Conservation (phyloP, 805 yeast species). For the Wickerhamiella kurtzmanii region DNA sequence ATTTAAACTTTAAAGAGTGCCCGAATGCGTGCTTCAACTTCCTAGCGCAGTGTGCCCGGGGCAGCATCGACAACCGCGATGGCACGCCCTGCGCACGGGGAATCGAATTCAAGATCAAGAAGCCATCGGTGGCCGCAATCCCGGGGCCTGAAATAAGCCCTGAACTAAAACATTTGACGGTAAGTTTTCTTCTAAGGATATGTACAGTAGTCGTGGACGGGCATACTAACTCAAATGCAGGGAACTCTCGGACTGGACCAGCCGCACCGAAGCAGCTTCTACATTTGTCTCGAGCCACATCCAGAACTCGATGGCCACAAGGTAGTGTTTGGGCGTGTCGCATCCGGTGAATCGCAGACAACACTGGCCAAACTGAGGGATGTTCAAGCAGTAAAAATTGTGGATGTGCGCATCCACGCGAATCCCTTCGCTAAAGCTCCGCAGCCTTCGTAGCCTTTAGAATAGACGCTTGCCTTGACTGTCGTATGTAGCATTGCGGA, state of each 20-base stretch:
- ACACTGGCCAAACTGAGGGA: constrained; percentile 17
- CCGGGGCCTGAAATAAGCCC: constrained; percentile 1
- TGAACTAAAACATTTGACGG: constrained; percentile 1
- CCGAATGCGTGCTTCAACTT: constrained; percentile 31
- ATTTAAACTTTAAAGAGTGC: constrained; percentile 28
- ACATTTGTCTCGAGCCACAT: constrained; percentile 34
- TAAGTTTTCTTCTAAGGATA: background rate
- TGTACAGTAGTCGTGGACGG: background rate
- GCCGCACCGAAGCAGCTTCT: constrained; percentile 3
- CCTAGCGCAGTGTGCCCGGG: constrained; percentile 34
- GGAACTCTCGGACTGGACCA: constrained; percentile 38
- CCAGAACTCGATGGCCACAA: constrained; percentile 36
- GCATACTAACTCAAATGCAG: constrained; percentile 11
- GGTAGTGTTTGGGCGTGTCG: constrained; percentile 19
- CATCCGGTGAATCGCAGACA: constrained; percentile 20
- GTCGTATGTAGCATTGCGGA: constrained; percentile 15
- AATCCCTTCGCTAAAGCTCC: constrained; percentile 33
- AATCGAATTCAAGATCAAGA: background rate
- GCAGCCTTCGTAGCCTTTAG: background rate
- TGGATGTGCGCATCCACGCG: constrained; percentile 29
- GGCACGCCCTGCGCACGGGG: background rate
- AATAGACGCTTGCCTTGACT: constrained; percentile 11
- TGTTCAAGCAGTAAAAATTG: constrained; percentile 24
- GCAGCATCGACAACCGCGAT: constrained; percentile 26
- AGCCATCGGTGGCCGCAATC: background rate